Conservation (phyloP, 768 basidiomycete species). For the Lyophyllum semitale region DNA sequence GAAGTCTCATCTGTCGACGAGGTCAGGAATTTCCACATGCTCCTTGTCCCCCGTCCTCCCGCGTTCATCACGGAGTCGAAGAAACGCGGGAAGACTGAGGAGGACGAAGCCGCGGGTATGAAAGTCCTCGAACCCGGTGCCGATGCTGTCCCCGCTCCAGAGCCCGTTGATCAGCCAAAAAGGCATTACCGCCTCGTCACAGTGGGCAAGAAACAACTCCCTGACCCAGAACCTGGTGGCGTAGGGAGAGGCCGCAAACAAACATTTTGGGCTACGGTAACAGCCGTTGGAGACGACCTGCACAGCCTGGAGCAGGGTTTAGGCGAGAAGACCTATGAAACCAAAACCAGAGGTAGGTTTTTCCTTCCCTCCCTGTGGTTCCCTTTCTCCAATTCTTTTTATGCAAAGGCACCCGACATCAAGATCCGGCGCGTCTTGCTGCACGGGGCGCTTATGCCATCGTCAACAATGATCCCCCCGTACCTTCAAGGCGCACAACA, state of each 20-base stretch:
- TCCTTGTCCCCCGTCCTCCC: slow-evolving; percentile 58
- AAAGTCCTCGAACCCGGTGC: slow-evolving; percentile 42
- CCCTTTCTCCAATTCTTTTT: not conserved
- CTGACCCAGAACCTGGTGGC: slow-evolving; percentile 39
- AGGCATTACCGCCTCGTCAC: slow-evolving; percentile 53
- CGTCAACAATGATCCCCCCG: slow-evolving; percentile 46
- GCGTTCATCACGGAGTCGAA: slow-evolving; percentile 31
- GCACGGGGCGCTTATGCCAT: slow-evolving; percentile 63
- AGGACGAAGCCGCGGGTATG: slow-evolving; percentile 34
- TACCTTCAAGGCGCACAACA: slow-evolving; percentile 48
- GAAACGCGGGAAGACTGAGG: slow-evolving; percentile 14
- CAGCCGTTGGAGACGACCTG: slow-evolving; percentile 53
- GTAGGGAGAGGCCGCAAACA: slow-evolving; percentile 39
- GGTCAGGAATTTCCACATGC: slow-evolving; percentile 57
- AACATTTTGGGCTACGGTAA: slow-evolving; percentile 55
- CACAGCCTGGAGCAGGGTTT: slow-evolving; percentile 46
- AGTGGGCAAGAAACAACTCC: slow-evolving; percentile 61
- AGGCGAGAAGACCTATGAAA: slow-evolving; percentile 56
- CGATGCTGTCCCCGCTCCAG: slow-evolving; percentile 49
- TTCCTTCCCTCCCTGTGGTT: not conserved
- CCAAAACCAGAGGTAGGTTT: slow-evolving; percentile 56
- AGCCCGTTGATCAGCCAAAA: slow-evolving; percentile 30
- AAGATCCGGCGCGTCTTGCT: slow-evolving; percentile 51
- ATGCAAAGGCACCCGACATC: slow-evolving; percentile 48
- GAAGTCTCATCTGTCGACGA: slow-evolving; percentile 59